Evolutionary conservation across 352 stramenopile genomes (phyloP).

Genomic region (Phytophthora tentaculata): DNA sequence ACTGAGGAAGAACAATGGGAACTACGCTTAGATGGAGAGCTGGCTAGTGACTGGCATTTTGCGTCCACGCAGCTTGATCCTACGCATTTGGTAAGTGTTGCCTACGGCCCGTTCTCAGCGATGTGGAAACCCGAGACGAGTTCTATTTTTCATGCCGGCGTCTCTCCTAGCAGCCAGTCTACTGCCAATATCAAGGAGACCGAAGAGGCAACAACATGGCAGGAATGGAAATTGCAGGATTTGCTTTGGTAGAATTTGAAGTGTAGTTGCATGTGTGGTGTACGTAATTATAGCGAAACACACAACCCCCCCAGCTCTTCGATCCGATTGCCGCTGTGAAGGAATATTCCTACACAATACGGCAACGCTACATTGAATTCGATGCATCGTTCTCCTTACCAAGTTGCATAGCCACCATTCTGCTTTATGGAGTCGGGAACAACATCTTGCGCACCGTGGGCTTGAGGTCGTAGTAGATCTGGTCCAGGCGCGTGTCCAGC

Average conservation of each 20-base stretch:
- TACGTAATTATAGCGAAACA: constrained; percentile 26
- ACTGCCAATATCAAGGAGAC: not conserved
- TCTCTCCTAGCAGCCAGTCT: not conserved
- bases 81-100: constrained; percentile 55
- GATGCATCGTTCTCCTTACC: not conserved
- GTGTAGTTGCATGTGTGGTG: constrained; percentile 12
- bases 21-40: constrained; percentile 48
- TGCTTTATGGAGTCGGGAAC: constrained; percentile 64
- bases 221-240: constrained; percentile 30
- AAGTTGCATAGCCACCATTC: not conserved
- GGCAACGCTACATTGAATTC: not conserved
- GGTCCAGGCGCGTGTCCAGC: constrained; percentile 90
- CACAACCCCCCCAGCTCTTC: constrained; percentile 4
- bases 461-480: constrained; percentile 88
- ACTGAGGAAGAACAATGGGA: constrained; percentile 35
- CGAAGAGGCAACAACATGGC: constrained; percentile 12
- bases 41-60: constrained; percentile 53
- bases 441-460: constrained; percentile 80
- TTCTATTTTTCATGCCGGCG: constrained; percentile 42
- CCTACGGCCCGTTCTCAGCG: constrained; percentile 45
- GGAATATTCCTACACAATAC: too few species aligned
- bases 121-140: constrained; percentile 54
- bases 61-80: constrained; percentile 38
- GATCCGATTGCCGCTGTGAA: not conserved
- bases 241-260: constrained; percentile 19